Evolutionary conservation across 495 filamentous ascomycete genomes (phyloP), one percentile per base, ranked within the genome.

Genomic region (Jackrogersella minutella): DNA sequence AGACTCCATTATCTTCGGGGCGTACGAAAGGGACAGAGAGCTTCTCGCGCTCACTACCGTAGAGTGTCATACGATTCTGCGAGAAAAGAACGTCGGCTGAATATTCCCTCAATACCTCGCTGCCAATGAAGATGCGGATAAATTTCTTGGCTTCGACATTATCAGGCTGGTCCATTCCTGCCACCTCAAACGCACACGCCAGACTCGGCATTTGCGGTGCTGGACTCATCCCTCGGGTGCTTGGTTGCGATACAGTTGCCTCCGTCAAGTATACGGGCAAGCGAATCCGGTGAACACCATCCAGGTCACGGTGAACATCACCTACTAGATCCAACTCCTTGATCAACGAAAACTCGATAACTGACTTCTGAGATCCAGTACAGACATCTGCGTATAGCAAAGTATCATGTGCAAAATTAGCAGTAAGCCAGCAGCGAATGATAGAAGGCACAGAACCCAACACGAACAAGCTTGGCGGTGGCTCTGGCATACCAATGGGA

Each of bases 51-150:
- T 94, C 91, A 70, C 93, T 90, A 70, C 94, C 91, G 64, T 93
- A 92, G 41, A 98, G 82, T 0, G 90, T 89, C 74, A 99, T 84
- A 58, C 88, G 87, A 65, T 96, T 96, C 59, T 93, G 90, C 0
- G 95, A 97, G 72, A 99, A 93, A 9, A 97, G 78, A 24, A 99
- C 84, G 74, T 99, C 96, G 19, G 93, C 93, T 71, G 89, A 93
- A 74, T 96, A 91, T 26, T 91, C 83, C 50, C 94, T 88, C 50
- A 99, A 82, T 24, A 92, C 83, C 73, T 99, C 93, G 69, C 91
- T 96, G 39, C 93, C 93, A 50, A 97, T 80, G 65, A 96, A 89
- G 37, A 96, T 88, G 58, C 91, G 89, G 39, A 96, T 90, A 22
- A 78, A 78, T 58, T 80, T 85, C 62, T 80, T 86, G 22, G 82